A percentile compares a stretch with the other conserved stretches of the same genome.
Conservation (phyloP, 805 yeast species). For the Pichia deserticola region DNA sequence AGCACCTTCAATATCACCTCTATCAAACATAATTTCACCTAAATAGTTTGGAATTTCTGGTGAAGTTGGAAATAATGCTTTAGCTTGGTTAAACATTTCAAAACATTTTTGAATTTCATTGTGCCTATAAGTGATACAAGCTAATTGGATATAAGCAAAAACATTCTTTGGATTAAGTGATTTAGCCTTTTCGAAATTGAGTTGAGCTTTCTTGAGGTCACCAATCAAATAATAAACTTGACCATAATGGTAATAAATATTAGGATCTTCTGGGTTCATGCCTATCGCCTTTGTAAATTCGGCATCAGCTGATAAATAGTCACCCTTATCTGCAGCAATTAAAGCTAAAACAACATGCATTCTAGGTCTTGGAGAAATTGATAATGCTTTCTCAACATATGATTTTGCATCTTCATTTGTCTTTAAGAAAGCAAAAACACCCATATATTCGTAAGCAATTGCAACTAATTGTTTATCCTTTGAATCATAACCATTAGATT, state of each 20-base stretch:
- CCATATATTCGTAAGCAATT: slow-evolving; percentile 75
- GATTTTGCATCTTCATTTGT: slow-evolving; percentile 56
- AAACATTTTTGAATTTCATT: slow-evolving; percentile 55
- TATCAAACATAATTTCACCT: slow-evolving; percentile 88
- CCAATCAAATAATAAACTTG: slow-evolving; percentile 81
- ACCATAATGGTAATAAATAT: slow-evolving; percentile 88
- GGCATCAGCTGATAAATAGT: slow-evolving; percentile 47
- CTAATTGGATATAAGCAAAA: slow-evolving; percentile 84
- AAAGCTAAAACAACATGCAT: slow-evolving; percentile 77
- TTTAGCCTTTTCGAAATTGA: slow-evolving; percentile 69
- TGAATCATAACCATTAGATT: slow-evolving; percentile 12
- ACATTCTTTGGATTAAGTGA: slow-evolving; percentile 68
- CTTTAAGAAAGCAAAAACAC: slow-evolving; percentile 77
- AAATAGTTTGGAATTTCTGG: slow-evolving; percentile 93
- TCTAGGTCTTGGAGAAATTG: slow-evolving; percentile 67
- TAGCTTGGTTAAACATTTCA: slow-evolving; percentile 57
- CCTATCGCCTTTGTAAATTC: slow-evolving; percentile 68
- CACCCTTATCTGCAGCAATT: slow-evolving; percentile 72
- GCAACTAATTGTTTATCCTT: slow-evolving; percentile 41
- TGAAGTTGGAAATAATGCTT: slow-evolving; percentile 68
- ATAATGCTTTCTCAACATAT: slow-evolving; percentile 58
- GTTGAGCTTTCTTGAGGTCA: slow-evolving; percentile 64
- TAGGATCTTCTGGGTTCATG: slow-evolving; percentile 65
- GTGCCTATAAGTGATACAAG: slow-evolving; percentile 82
- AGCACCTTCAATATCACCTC: slow-evolving; percentile 65